These are phyloP conservation scores for Teratosphaeria destructans DNA, from an alignment of 2,329 filamentous ascomycete species.

Conservation along the genomic window DNA sequence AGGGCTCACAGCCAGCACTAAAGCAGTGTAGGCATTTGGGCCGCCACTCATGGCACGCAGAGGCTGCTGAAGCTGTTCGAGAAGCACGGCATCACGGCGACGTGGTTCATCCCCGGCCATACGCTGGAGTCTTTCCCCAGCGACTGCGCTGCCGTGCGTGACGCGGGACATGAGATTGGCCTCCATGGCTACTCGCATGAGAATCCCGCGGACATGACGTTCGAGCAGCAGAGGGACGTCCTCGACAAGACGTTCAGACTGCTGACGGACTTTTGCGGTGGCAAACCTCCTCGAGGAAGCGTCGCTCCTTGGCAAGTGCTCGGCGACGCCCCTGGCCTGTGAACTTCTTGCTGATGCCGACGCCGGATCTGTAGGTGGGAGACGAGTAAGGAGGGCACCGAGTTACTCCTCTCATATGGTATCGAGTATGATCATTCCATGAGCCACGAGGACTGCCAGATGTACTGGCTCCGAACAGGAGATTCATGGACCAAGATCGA, in stretches of 20 bases:
- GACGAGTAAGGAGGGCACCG: constrained; percentile 54
- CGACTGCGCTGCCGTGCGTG: constrained; percentile 49
- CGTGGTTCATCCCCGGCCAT: constrained; percentile 54
- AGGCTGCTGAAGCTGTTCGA: constrained; percentile 58
- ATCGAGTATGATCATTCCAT: constrained; percentile 61
- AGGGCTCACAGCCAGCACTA: neutral
- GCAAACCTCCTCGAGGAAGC: constrained; percentile 56
- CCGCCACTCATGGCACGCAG: constrained; percentile 54
- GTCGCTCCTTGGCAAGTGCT: constrained; percentile 49
- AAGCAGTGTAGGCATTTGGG: constrained; percentile 40
- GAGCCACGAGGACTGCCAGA: constrained; percentile 52
- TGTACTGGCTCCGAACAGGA: constrained; percentile 52
- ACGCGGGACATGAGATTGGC: constrained; percentile 54
- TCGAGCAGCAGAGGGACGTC: constrained; percentile 63
- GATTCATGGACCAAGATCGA: constrained; percentile 59
- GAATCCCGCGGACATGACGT: constrained; percentile 58
- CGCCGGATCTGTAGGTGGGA: constrained; percentile 43
- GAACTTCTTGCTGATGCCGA: neutral
- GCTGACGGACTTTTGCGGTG: constrained; percentile 54
- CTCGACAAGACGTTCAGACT: constrained; percentile 61
- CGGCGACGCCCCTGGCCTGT: neutral
- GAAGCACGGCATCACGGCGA: constrained; percentile 59
- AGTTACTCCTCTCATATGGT: constrained; percentile 53
- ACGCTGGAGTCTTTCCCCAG: constrained; percentile 54
- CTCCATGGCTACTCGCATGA: constrained; percentile 65